Conservation (phyloP, 768 basidiomycete genomes). For the Podaxis carcinomalis region DNA sequence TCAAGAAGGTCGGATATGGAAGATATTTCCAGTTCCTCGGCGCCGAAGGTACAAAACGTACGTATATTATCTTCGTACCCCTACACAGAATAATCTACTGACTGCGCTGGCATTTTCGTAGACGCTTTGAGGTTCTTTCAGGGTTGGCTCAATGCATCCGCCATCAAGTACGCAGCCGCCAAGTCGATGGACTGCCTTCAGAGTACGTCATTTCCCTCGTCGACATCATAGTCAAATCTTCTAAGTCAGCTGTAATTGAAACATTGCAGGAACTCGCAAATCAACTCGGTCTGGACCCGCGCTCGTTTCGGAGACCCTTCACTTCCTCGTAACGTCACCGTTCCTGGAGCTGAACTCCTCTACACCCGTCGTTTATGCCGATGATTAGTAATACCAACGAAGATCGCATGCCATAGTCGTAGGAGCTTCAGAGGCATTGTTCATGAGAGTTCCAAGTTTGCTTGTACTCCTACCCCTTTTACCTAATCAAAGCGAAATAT, state of each 20-base stretch:
- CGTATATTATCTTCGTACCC: background rate
- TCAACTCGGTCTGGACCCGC: background rate
- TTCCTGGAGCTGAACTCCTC: background rate
- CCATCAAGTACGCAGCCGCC: slow-evolving; percentile 32
- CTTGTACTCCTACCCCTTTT: background rate
- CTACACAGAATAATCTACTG: background rate
- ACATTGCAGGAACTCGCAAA: background rate
- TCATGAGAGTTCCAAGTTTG: background rate
- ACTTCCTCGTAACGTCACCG: slow-evolving; percentile 1
- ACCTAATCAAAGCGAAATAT: background rate
- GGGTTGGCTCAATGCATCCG: slow-evolving; percentile 37
- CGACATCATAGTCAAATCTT: too few relatives aligned
- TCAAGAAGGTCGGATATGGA: slow-evolving; percentile 32
- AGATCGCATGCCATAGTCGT: background rate
- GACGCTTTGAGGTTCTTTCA: slow-evolving; percentile 28
- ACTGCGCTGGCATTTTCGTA: slow-evolving; percentile 3
- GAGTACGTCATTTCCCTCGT: slow-evolving; percentile 7
- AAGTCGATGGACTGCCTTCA: slow-evolving; percentile 16
- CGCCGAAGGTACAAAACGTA: slow-evolving; percentile 23
- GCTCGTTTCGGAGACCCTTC: background rate
- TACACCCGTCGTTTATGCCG: background rate
- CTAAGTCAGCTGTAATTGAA: background rate
- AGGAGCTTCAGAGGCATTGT: background rate
- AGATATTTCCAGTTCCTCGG: slow-evolving; percentile 32
- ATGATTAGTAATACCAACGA: background rate